Evolutionary conservation across 2,329 filamentous ascomycete species (phyloP), one percentile per base, ranked within the genome.

Genomic region (Alternaria conjuncta): DNA sequence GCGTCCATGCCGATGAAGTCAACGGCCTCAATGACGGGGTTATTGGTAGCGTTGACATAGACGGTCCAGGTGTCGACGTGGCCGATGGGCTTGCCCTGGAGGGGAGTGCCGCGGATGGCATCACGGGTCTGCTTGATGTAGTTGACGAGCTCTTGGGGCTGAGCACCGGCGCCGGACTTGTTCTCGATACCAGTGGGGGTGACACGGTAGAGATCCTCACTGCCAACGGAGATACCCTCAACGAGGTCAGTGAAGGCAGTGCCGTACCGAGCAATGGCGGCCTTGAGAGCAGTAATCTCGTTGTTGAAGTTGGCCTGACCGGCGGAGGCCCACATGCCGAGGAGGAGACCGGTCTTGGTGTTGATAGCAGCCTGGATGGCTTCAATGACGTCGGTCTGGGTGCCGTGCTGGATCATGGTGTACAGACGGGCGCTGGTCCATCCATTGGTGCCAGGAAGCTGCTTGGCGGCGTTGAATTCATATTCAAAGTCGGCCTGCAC

Each of bases 31-130:
- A 93, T 88, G 63, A 96, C 88, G 45, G 85, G 88, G 53, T 82
- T 80, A 86, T 95, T 96, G 75, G 89, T 87, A 55, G 82, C 80
- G 80, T 96, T 93, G 77, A 88, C 88, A 85, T 77, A 82, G 2
- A 77, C 78, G 15, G 90, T 93, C 93, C 93, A 97, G 55, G 94
- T 96, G 78, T 97, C 94, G 77, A 97, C 93, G 81, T 97, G 94
- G 56, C 93, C 93, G 64, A 97, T 84, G 18, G 87, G 84, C 49
- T 84, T 86, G 23, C 81, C 81, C 41, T 85, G 82, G 23, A 92
- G 82, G 53, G 82, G 76, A 13, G 92, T 93, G 63, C 87, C 87
- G 26, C 86, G 75, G 74, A 96, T 87, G 65, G 87, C 84, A 26
- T 83, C 79, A 66, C 89, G 88, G 63, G 92, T 89, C 77, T 91